Evolutionary conservation across 2,329 filamentous ascomycete species (phyloP).

Genomic region (Ascochyta clinopodiicola): DNA sequence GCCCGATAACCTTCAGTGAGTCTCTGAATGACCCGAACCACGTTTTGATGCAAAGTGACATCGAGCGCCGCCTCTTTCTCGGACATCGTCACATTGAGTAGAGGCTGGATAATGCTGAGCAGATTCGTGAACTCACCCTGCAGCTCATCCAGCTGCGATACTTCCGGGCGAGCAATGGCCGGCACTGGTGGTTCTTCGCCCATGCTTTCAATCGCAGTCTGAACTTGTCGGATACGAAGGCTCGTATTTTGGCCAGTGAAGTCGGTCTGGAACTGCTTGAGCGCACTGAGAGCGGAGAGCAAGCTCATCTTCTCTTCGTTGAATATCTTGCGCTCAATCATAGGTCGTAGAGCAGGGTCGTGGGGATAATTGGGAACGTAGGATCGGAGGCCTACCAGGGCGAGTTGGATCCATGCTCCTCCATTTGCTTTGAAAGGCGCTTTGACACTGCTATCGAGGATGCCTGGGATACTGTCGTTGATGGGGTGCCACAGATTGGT

Average conservation of each 20-base stretch:
- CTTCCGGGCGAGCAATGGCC: conserved; percentile 73
- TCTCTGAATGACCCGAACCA: conserved; percentile 73
- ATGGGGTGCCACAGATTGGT: conserved; percentile 28
- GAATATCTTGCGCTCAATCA: conserved; percentile 69
- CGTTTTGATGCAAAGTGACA: conserved; percentile 57
- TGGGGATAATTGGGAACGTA: conserved; percentile 88
- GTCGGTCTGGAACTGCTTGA: conserved; percentile 69
- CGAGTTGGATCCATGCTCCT: conserved; percentile 75
- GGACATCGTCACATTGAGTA: conserved; percentile 33
- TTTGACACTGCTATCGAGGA: conserved; percentile 41
- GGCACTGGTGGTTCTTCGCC: conserved; percentile 71
- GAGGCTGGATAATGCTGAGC: conserved; percentile 52
- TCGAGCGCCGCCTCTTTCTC: conserved; percentile 36
- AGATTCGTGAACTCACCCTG: conserved; percentile 85
- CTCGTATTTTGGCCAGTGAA: conserved; percentile 74
- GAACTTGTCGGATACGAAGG: conserved; percentile 68
- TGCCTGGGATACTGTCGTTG: conserved; percentile 16
- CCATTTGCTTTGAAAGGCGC: conserved; percentile 1
- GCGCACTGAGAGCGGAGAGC: conserved; percentile 62
- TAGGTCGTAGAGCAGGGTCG: conserved; percentile 72
- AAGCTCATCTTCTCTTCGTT: conserved; percentile 64
- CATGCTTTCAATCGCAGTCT: conserved; percentile 67
- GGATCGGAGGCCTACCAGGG: conserved; percentile 74
- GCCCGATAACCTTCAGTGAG: conserved; percentile 73
- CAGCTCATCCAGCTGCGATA: conserved; percentile 71